Conservation (phyloP, 176 grass and related monocot genomes). For the Oryza meyeriana region DNA sequence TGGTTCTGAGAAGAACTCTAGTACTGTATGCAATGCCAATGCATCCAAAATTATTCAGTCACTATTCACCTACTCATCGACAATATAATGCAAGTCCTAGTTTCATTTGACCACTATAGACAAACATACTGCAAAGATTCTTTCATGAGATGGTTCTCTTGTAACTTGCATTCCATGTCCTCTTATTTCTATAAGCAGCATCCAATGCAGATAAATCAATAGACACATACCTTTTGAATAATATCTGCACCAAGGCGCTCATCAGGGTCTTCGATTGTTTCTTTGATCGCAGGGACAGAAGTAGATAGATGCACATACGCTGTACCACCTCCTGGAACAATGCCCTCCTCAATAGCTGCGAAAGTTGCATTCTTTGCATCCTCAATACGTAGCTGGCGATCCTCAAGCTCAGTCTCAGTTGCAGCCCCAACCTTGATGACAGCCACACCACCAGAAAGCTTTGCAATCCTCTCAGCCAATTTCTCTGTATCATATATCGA, state of each 20-base stretch:
- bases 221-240: constrained; percentile 49
- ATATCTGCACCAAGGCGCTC: constrained; percentile 62
- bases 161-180: not conserved
- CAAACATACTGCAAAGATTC: not conserved
- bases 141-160: not conserved
- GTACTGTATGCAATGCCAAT: not conserved
- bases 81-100: not conserved
- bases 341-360: constrained; percentile 61
- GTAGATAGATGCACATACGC: constrained; percentile 60
- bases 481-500: constrained; percentile 53
- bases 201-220: not conserved
- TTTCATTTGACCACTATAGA: not conserved
- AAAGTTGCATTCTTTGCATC: constrained; percentile 61
- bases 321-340: constrained; percentile 61
- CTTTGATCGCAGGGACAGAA: constrained; percentile 41
- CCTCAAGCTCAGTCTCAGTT: constrained; percentile 62
- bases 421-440: constrained; percentile 71
- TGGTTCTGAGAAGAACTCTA: not conserved
- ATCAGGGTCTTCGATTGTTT: constrained; percentile 49
- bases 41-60: not conserved
- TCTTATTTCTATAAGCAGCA: not conserved
- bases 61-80: not conserved
- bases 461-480: constrained; percentile 52
- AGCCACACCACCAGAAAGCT: constrained; percentile 68
- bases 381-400: constrained; percentile 56